Conservation (phyloP, 352 stramenopile genomes). For the Phytophthora fragariaefolia region DNA sequence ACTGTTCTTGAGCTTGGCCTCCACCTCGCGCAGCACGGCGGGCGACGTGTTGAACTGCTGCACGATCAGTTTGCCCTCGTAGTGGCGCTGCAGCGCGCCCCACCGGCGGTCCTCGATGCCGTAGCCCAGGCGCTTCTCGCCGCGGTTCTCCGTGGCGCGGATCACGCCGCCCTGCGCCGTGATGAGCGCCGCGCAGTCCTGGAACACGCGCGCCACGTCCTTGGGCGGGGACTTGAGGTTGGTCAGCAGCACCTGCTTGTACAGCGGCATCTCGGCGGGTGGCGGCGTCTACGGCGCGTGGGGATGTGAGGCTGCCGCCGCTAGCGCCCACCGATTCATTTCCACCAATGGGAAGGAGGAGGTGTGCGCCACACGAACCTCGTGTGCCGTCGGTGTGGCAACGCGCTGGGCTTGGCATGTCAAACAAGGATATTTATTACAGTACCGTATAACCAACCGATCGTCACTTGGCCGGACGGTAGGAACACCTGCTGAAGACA, state of each 20-base stretch:
- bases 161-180: slow-evolving; percentile 76
- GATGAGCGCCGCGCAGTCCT: slow-evolving; percentile 81
- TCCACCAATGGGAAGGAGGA: slow-evolving; percentile 22
- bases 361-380: not conserved
- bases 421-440: too few relatives aligned
- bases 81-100: slow-evolving; percentile 87
- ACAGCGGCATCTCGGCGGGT: slow-evolving; percentile 71
- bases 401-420: too few relatives aligned
- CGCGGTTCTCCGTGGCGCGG: slow-evolving; percentile 79
- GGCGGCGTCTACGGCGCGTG: not conserved
- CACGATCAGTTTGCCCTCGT: slow-evolving; percentile 87
- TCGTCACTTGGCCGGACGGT: too few relatives aligned
- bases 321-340: slow-evolving; percentile 32
- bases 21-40: slow-evolving; percentile 66
- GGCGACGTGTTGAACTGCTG: slow-evolving; percentile 88
- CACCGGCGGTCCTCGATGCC: slow-evolving; percentile 86
- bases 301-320: slow-evolving; percentile 20
- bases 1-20: slow-evolving; percentile 87
- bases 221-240: slow-evolving; percentile 89
- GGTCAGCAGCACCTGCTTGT: slow-evolving; percentile 90
- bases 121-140: slow-evolving; percentile 85
- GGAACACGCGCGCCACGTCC: slow-evolving; percentile 83
- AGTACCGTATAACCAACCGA: too few relatives aligned
- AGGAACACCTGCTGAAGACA: too few relatives aligned
- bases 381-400: slow-evolving; percentile 12